Base-by-base conservation (phyloP, 23 red algal species). In the Gracilaria caudata region DNA sequence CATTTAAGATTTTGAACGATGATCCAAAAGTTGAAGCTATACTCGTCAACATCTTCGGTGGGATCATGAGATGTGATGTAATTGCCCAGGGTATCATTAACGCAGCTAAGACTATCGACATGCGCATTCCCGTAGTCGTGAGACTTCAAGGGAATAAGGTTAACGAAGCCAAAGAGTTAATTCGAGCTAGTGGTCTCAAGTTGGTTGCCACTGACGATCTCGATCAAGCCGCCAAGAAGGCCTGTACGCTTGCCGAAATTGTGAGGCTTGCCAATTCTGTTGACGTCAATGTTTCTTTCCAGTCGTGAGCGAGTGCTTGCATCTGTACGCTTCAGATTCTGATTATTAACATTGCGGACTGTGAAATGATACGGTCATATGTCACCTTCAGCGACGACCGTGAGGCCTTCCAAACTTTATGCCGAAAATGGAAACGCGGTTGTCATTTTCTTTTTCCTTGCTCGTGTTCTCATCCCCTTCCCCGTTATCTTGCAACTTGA, bases 1-100 rank as follows among this genome's bases (percentile, higher is more conserved):
- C 97, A 6, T 99, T 99, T 73, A 80, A 65, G 5, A 95, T 99
- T 84, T 82, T 95, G n/a, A 95, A 93, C 33, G 84, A 80, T 29
- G 97, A 99, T 79, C 43, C 60, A 34, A 84, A 94, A 41, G 93
- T 99, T 0, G 82, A 94, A 45, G 82, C 97, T 65, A 99, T 95
- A 54, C 77, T 99, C 16, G 93, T 99, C 20, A 99, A 99, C 75
- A 99, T 95, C 74, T 99, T 99, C 86, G 97, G 97, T 40, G 97
- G 97, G 55, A 99, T 99, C 56, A 99, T 99, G 97, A 88, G 97
- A 28, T 99, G 97, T 81, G 97, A 99, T 59, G 86, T 99, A 25
- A 94, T 99, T 55, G 96, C 96, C 21, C 96, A 98, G 46, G 96
- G 96, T 59, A 98, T 98, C 79, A 94, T 98, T 37, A 92, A 84